Evolutionary conservation across 169 alveolate species (phyloP).

Genomic region (Plasmodium berghei): DNA sequence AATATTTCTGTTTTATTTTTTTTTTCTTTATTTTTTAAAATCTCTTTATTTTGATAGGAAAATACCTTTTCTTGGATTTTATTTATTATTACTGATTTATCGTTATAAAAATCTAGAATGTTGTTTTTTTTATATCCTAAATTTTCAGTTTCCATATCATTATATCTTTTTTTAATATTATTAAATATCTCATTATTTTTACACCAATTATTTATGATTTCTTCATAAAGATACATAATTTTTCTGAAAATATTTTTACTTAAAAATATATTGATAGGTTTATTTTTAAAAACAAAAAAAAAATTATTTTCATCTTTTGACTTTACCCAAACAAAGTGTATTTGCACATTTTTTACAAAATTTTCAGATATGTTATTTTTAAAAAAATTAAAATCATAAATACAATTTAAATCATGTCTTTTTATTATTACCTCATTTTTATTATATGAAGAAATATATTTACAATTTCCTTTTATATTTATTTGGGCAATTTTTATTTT

Average conservation of each 20-base stretch:
- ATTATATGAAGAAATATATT: slow-evolving; percentile 19
- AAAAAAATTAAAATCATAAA: slow-evolving; percentile 17
- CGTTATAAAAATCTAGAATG: not conserved
- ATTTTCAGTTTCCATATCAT: not conserved
- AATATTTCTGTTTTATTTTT: slow-evolving; percentile 3
- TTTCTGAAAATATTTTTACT: slow-evolving; percentile 35
- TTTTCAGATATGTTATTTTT: slow-evolving; percentile 64
- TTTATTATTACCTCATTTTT: slow-evolving; percentile 14
- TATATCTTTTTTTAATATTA: not conserved
- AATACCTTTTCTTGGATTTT: slow-evolving; percentile 8
- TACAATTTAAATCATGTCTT: slow-evolving; percentile 1
- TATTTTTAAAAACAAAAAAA: slow-evolving; percentile 10
- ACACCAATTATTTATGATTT: not conserved
- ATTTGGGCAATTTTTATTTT: slow-evolving; percentile 17
- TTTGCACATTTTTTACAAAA: slow-evolving; percentile 17
- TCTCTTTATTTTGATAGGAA: slow-evolving; percentile 20
- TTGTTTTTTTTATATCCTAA: not conserved
- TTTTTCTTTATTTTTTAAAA: slow-evolving; percentile 5
- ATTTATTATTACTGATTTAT: slow-evolving; percentile 18
- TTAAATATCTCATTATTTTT: not conserved
- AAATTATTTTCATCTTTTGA: slow-evolving; percentile 19
- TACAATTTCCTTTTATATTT: slow-evolving; percentile 26
- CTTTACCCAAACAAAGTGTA: slow-evolving; percentile 6
- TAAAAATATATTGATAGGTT: slow-evolving; percentile 12
- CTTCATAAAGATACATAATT: slow-evolving; percentile 19